Base-by-base conservation (phyloP, 1,284 basidiomycete species). In the Boletus holoroseus region DNA sequence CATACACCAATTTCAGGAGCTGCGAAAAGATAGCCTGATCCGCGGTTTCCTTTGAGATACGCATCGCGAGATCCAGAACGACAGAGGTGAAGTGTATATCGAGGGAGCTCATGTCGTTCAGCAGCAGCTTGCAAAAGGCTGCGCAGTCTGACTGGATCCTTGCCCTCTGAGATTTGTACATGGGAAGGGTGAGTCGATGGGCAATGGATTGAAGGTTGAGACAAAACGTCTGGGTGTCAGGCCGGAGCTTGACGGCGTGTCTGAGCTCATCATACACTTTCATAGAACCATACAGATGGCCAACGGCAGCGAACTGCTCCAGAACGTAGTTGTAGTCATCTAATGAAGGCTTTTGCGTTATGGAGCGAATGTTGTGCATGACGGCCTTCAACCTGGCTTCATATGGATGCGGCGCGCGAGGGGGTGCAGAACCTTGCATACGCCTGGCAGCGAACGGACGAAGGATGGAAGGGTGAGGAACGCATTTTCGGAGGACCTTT, bases 251-350 rank as follows among this genome's bases (percentile, higher is more conserved):
- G 2, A 62, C 39, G 26, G 68, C 49, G 27, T 68, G 61, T 27
- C 62, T 62, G 50, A 90, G 66, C 59, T 88, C 86, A 46, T 74
- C 67, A 59, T 86, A 79, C 6, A 89, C 77, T 45, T 75, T 65
- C 58, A 77, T 70, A 15, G 77, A 74, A 8, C 83, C 84, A 20
- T 70, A 58, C 57, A 81, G 71, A 60, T 90, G 77, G 6, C 87
- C 88, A 3, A 81, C 78, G 0, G 82, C 79, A 35, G 85, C 83
- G 55, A 88, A 87, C 51, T 88, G 84, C 54, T 77, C 74, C 44
- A 91, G 65, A 46, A 91, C 69, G 60, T 82, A 83, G 62, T 90
- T 76, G 63, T 85, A 90, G 63, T 90, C 88, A 2, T 79, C 76
- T 45, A 83, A 53, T 6, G 70, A 62, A 3, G 86, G 83, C 27